Evolutionary conservation across 176 grass and related monocot species (phyloP).

Genomic region (Pharus latifolius): DNA sequence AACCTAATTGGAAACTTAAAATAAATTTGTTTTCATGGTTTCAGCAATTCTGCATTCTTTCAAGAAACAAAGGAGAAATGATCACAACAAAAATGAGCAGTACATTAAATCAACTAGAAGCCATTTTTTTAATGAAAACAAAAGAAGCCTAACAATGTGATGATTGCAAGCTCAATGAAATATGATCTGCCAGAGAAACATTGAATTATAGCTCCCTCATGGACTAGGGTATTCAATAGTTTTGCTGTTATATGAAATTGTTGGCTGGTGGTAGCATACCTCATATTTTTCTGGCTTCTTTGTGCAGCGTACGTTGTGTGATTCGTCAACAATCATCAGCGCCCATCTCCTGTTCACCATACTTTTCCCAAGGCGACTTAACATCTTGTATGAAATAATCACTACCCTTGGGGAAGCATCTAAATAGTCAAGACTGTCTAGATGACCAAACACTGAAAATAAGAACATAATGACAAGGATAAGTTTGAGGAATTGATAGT

Average conservation of each 20-base stretch:
- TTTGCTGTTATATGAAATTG: not conserved
- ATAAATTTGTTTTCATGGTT: not conserved
- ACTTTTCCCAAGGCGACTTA: constrained; percentile 58
- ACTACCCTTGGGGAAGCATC: constrained; percentile 59
- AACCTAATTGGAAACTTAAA: not conserved
- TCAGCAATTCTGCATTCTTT: not conserved
- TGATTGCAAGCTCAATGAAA: not conserved
- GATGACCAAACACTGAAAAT: constrained; percentile 80
- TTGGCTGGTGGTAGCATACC: constrained; percentile 28
- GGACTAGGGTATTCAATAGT: not conserved
- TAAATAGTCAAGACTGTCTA: constrained; percentile 76
- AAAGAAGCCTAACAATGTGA: constrained; percentile 12
- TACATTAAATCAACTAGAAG: constrained; percentile 2
- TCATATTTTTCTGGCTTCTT: constrained; percentile 53
- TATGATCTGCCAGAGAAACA: not conserved
- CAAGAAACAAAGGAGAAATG: not conserved
- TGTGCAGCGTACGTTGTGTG: constrained; percentile 93
- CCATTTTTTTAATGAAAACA: constrained; percentile 1
- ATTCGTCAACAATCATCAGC: constrained; percentile 94
- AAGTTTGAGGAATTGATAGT: constrained; percentile 18
- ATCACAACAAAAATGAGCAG: not conserved
- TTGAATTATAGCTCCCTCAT: constrained; percentile 4
- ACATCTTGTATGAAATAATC: constrained; percentile 87
- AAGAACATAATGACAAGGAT: constrained; percentile 11
- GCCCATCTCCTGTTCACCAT: constrained; percentile 67